Evolutionary conservation across 352 stramenopile genomes (phyloP), one percentile per base, ranked within the genome.

Genomic region (Halophytophthora polymorphica): DNA sequence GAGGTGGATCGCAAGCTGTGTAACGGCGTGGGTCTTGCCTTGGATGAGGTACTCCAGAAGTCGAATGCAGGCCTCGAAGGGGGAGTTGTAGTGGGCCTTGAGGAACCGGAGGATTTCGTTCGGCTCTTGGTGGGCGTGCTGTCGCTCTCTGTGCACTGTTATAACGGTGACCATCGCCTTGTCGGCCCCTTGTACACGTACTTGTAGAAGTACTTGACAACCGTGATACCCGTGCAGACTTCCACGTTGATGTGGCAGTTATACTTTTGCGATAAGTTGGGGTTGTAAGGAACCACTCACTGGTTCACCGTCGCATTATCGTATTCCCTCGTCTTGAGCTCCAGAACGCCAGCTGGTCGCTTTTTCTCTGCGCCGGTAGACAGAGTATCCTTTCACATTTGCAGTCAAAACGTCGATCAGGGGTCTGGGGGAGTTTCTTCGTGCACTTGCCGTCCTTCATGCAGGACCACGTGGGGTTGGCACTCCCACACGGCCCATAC

Each of bases 181-280:
- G 28, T 87, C 71, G 3, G 61, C 2, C 75, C 66, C 52, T 81
- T 88, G 58, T 77, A 81, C 2, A 82, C 58, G 48, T 91, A 89
- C 48, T 78, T 73, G 62, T 78, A 79, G 0, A 90, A 34, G 37
- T 88, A 88, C 58, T 83, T 85, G 25, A 82, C 39, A 0, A 69
- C 64, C 3, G 21, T 45, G 14, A 74, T 53, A 7, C 40, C 56
- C 1, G 48, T 58, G 38, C 74, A 81, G 2, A 84, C 65, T 37
- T 88, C 69, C 2, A 88, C 50, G 52, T 81, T 83, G 55, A 83
- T 77, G 42, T 86, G 77, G 31, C 71, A 82, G 3, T 72, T 51
- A 44, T 70, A 91, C 46, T 74, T 80, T 5, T 66, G 43, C 2
- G 66, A 56, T 0, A 88, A 51, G 25, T 73, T 85, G 1, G 66